A percentile compares a stretch with the other conserved stretches of the same genome.
These are phyloP conservation scores for Salix caprea DNA, from an alignment of 345 rosid species.

Conservation along the genomic window DNA sequence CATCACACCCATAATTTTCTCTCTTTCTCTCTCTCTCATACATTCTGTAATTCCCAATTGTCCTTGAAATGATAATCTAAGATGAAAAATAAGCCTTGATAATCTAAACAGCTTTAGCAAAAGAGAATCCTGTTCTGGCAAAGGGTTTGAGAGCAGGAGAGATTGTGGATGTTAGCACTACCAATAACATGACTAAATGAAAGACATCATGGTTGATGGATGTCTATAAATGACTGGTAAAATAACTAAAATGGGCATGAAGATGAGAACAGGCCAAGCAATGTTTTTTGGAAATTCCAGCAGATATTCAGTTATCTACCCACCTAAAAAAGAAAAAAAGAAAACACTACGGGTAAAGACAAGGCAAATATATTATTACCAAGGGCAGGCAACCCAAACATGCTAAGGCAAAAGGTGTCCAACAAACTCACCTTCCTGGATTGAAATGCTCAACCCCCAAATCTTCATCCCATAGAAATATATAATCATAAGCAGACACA, in stretches of 20 bases:
- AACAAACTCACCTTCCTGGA: conserved; percentile 56
- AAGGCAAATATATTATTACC: neutral
- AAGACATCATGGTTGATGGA: neutral
- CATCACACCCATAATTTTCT: neutral
- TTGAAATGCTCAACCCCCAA: conserved; percentile 76
- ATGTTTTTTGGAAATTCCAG: neutral
- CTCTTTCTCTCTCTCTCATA: neutral
- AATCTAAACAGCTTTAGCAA: neutral
- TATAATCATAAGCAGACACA: conserved; percentile 72
- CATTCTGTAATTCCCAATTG: neutral
- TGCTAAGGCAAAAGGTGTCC: neutral
- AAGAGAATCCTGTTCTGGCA: neutral
- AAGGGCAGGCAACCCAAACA: neutral
- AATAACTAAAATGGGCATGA: neutral
- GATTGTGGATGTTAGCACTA: neutral
- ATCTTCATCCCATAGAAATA: conserved; percentile 99
- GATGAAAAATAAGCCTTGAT: neutral
- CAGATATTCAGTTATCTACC: neutral
- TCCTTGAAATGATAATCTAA: neutral
- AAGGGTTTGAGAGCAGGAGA: neutral
- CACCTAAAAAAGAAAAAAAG: too few species aligned
- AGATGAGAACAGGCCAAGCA: neutral
- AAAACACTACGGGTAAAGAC: neutral
- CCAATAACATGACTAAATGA: neutral
- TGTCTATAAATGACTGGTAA: neutral